Conservation (phyloP, 306 rosid species). For the Cucurbita moschata region DNA sequence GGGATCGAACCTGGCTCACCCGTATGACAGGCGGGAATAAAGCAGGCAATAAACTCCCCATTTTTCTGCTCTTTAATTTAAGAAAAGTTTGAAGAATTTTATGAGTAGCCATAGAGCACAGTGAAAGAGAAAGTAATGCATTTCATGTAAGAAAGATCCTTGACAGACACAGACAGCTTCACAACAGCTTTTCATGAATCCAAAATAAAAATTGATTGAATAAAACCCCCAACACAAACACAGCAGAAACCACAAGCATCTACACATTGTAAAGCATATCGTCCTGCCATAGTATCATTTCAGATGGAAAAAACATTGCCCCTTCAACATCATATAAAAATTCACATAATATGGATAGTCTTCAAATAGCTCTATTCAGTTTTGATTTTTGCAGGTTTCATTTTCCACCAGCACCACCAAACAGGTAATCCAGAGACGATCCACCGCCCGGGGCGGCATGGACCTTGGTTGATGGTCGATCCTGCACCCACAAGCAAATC, state of each 20-base stretch:
- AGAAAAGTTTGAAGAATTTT: too few relatives aligned
- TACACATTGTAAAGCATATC: not conserved
- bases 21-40: too few relatives aligned
- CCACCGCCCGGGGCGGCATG: conserved; percentile 98
- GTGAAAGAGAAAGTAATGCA: not conserved
- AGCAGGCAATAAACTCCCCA: too few relatives aligned
- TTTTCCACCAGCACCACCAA: conserved; percentile 58
- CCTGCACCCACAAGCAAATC: conserved; percentile 34
- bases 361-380: not conserved
- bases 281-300: not conserved
- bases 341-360: conserved; percentile 3
- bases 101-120: not conserved
- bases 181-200: conserved; percentile 1
- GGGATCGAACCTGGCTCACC: too few relatives aligned
- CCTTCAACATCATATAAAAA: not conserved
- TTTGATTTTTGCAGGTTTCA: conserved; percentile 16
- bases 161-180: conserved; percentile 1
- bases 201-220: not conserved
- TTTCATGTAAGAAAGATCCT: conserved; percentile 4
- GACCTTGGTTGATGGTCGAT: conserved; percentile 97
- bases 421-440: conserved; percentile 86
- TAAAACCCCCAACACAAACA: not conserved
- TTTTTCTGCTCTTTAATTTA: too few relatives aligned
- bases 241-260: conserved; percentile 2
- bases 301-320: not conserved